phyloP scores from a whole-genome alignment of 371 early-diverging fungal genomes.

The Mortierella sp. region DNA sequence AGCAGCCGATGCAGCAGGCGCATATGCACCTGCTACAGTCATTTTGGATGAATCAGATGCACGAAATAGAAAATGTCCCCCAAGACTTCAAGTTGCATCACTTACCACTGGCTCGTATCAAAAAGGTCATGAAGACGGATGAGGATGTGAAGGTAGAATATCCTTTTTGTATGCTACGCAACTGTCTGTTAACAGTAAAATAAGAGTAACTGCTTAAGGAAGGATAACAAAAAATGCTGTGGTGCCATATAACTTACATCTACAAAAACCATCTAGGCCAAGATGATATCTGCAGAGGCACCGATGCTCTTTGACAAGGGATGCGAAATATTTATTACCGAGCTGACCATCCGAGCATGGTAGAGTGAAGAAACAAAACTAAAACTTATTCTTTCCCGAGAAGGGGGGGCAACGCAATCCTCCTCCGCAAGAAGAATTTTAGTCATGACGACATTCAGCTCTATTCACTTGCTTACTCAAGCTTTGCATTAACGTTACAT shows the following conservation, averaged over 20 bases:
- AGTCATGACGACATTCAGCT: neutral
- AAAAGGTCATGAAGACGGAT: constrained; percentile 99
- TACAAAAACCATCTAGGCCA: constrained; percentile 13
- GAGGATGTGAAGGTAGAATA: constrained; percentile 90
- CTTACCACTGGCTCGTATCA: constrained; percentile 98
- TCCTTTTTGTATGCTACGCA: too few relatives aligned
- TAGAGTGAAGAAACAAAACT: too few relatives aligned
- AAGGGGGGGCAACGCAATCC: too few relatives aligned
- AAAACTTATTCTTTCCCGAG: too few relatives aligned
- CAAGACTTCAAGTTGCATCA: constrained; percentile 93
- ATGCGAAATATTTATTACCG: constrained; percentile 97
- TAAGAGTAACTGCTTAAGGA: too few relatives aligned
- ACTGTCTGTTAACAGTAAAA: too few relatives aligned
- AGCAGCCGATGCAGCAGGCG: constrained; percentile 51
- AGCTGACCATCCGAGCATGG: constrained; percentile 96
- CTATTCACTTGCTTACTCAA: neutral
- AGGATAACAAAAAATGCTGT: neutral
- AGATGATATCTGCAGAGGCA: constrained; percentile 67
- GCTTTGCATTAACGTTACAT: neutral
- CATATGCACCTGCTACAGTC: constrained; percentile 53
- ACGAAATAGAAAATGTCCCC: constrained; percentile 62
- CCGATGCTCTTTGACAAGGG: constrained; percentile 98
- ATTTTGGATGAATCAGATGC: constrained; percentile 67
- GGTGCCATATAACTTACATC: constrained; percentile 7
- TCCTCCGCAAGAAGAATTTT: too few relatives aligned